phyloP scores from a whole-genome alignment of 1,284 basidiomycete genomes.

The Apiotrichum montevideense region DNA sequence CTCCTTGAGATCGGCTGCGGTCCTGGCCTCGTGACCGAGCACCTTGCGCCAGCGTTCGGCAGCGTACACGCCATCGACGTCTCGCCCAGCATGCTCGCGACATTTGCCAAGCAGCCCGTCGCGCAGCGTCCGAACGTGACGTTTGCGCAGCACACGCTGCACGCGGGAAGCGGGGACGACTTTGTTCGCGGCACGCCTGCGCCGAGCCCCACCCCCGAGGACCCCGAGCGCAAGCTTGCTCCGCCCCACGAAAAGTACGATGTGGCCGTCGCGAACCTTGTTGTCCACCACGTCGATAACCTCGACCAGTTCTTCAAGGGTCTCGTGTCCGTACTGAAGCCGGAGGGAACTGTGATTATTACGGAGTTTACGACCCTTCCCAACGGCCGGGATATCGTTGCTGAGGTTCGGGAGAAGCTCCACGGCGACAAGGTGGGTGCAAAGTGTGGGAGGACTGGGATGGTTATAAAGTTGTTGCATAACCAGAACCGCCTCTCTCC shows the following conservation, averaged over 20 bases:
- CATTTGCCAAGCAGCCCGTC: constrained; percentile 16
- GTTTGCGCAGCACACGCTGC: constrained; percentile 21
- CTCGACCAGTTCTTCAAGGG: constrained; percentile 25
- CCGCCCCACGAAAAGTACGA: constrained; percentile 26
- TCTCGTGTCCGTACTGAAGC: constrained; percentile 16
- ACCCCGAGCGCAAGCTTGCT: constrained; percentile 11
- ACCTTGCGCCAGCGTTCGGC: constrained; percentile 21
- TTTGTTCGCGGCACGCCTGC: constrained; percentile 12
- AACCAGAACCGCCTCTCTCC: no score
- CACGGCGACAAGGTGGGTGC: not conserved
- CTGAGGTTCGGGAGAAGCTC: not conserved
- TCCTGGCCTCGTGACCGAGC: constrained; percentile 30
- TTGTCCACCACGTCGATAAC: constrained; percentile 38
- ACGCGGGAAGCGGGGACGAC: constrained; percentile 6
- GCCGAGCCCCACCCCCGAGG: constrained; percentile 15
- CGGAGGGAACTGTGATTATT: constrained; percentile 29
- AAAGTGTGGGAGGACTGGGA: no score
- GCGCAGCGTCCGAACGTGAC: constrained; percentile 8
- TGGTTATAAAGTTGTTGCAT: no score
- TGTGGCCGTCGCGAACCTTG: constrained; percentile 29
- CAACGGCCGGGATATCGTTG: constrained; percentile 8
- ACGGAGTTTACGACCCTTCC: constrained; percentile 25
- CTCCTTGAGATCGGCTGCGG: constrained; percentile 36
- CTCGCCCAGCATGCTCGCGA: constrained; percentile 29
- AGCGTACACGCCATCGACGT: constrained; percentile 33